phyloP scores from a whole-genome alignment of 2,329 filamentous ascomycete species.

The Delphinella strobiligena region DNA sequence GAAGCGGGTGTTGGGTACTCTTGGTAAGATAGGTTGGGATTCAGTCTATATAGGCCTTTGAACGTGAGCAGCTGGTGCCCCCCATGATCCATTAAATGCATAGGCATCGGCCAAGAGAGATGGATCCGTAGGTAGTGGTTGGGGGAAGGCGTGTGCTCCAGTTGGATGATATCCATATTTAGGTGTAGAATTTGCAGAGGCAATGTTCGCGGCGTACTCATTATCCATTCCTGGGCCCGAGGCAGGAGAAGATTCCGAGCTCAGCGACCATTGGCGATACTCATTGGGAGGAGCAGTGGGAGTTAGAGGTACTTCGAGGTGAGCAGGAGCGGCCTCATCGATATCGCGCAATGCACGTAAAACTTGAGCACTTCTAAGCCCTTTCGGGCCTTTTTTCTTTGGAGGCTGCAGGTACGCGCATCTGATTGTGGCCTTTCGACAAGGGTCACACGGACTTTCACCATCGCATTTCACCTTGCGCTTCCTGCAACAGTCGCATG shows the following conservation, averaged over 20 bases:
- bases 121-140: neutral
- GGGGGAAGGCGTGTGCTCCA: neutral
- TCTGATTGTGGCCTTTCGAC: constrained; percentile 21
- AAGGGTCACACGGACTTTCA: constrained; percentile 21
- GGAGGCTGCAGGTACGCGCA: constrained; percentile 24
- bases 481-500: constrained; percentile 25
- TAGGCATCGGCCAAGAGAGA: neutral
- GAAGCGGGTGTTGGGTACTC: constrained; percentile 11
- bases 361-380: constrained; percentile 21
- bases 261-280: constrained; percentile 6
- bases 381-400: constrained; percentile 26
- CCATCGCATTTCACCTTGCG: constrained; percentile 24
- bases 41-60: neutral
- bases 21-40: constrained; percentile 1
- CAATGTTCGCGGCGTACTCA: neutral
- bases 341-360: constrained; percentile 22
- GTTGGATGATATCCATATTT: neutral
- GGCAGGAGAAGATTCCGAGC: constrained; percentile 8
- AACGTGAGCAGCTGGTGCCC: neutral
- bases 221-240: neutral
- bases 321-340: constrained; percentile 17
- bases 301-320: constrained; percentile 15
- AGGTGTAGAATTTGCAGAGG: neutral
- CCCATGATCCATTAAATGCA: neutral
- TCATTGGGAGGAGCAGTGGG: constrained; percentile 8